These are phyloP conservation scores for Aureobasidium pullulans DNA, from an alignment of 2,329 filamentous ascomycete genomes.

Conservation along the genomic window DNA sequence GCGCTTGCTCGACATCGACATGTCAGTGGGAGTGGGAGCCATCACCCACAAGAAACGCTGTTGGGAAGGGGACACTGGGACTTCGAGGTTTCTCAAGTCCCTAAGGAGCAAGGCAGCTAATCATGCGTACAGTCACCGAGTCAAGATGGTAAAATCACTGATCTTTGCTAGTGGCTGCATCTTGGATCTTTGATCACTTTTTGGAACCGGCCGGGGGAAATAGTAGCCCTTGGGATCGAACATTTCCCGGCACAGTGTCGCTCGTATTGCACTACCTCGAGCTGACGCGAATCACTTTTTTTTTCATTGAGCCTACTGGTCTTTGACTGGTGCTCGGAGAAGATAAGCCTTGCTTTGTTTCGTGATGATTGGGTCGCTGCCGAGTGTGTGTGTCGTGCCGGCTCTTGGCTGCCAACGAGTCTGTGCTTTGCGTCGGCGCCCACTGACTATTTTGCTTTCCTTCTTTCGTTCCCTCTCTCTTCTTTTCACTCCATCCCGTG, in stretches of 20 bases:
- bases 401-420: not conserved
- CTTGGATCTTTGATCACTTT: not conserved
- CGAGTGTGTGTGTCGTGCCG: not conserved
- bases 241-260: constrained; percentile 54
- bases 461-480: too few relatives aligned
- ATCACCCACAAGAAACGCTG: not conserved
- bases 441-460: too few relatives aligned
- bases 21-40: not conserved
- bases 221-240: not conserved
- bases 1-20: not conserved
- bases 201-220: not conserved
- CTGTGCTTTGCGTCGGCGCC: too few relatives aligned
- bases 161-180: not conserved
- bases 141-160: not conserved
- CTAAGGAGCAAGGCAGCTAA: not conserved
- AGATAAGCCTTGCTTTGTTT: not conserved
- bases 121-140: too few relatives aligned
- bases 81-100: not conserved
- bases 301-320: constrained; percentile 23
- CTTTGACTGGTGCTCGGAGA: not conserved
- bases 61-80: not conserved
- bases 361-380: not conserved
- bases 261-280: constrained; percentile 68
- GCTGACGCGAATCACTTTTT: constrained; percentile 53
- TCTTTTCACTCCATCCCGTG: too few relatives aligned